Base-by-base conservation (phyloP, 2,329 filamentous ascomycete genomes). In the Aspergillus piperis region DNA sequence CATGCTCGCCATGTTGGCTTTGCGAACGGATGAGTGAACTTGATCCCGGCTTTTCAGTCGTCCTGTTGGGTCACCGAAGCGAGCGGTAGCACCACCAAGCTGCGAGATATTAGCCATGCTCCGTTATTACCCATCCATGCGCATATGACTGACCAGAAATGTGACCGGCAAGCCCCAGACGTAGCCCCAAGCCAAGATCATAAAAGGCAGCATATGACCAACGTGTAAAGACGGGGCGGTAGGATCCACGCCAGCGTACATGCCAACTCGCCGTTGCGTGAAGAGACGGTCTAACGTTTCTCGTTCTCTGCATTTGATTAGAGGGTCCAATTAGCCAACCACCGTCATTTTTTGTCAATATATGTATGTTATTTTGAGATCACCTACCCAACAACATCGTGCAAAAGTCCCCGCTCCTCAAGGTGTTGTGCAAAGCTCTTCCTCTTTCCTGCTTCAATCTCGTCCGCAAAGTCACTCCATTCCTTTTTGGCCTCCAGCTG, bases 181-280 rank as follows among this genome's bases (percentile, higher is more conserved):
- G 61, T 81, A 82, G 48, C 76, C 76, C 80, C 80, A 82, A 3
- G 76, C 79, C 54, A 82, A 56, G 3, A 81, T 76, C 80, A 83
- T 83, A 52, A 83, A 78, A 2, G 81, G 81, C 11, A 83, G 61
- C 75, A 83, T 79, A 66, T 83, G 81, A 13, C 81, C 81, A 58
- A 83, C 71, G 66, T 83, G 81, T 67, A 82, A 68, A 41, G 80
- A 82, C 1, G 80, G 77, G 10, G 78, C 81, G 3, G 81, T 83
- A 41, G 81, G 81, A 61, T 83, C 81, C 21, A 83, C 72, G 59
- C 81, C 81, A 25, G 74, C 77, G 62, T 83, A 83, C 25, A 80
- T 71, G 11, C 81, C 81, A 17, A 77, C 71, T 60, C 80, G 70
- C 61, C 79, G 80, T 58, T 80, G 71, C 5, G 75, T 80, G 49